Base-by-base conservation (phyloP, 768 basidiomycete genomes). In the Gloeophyllum trabeum region DNA sequence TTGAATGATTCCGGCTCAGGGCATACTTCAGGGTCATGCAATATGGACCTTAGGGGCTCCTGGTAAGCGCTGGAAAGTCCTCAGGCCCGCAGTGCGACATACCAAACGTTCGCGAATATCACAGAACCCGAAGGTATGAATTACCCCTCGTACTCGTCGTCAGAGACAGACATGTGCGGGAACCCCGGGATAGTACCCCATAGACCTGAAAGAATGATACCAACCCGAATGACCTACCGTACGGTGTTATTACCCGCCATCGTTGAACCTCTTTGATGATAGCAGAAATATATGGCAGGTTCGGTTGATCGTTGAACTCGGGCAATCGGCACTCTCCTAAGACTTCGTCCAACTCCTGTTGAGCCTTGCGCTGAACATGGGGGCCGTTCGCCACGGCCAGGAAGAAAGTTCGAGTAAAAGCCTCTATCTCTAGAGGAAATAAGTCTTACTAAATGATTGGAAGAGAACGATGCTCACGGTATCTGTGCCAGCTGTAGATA, bases 231-330 rank as follows among this genome's bases (percentile, higher is more conserved):
- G 7, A 37, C 45, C 7, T 7, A 49, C 55, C 52, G 4, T 53
- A 32, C 2, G 58, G 58, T 5, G 48, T 46, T 14, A 48, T 48
- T 14, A 50, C 46, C 20, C 51, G 43, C 59, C 59, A 63, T n/a
- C 61, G 48, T 6, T 61, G 48, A 18, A 51, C 49, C 43, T 63
- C 62, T 39, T 58, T 54, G 39, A 59, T 40, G 21, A 63, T 39
- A 16, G 54, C 57, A 18, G 53, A 40, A 30, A 60, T 45, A 40
- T 58, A 62, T 6, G 59, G 57, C 3, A 59, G 46, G 4, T 37
- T n/a, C 0, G 30, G 28, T 10, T 45, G 39, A 26, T 58, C 58
- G 2, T 41, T 20, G 23, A 55, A 35, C 2, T 32, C 45, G 4
- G 60, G 60, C 6, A 59, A 47, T 3, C 58, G 45, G 21, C 51